A percentile compares a stretch with the other conserved stretches of the same genome.
These are phyloP conservation scores for Coffea eugenioides DNA, from an alignment of 257 asterid genomes.

Conservation along the genomic window DNA sequence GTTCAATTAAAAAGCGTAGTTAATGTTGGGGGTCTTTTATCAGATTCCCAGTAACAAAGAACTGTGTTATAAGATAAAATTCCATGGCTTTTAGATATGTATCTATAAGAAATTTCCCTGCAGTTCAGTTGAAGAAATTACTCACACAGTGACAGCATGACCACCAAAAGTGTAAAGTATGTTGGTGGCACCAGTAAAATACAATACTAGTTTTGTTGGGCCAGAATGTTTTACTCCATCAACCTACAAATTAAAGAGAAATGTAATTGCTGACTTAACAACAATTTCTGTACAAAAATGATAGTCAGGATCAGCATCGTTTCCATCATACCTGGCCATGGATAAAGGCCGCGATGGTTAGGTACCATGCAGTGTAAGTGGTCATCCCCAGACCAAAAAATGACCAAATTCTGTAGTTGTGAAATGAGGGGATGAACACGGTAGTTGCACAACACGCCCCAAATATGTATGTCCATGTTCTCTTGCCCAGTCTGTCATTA, in stretches of 20 bases:
- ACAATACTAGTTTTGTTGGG: constrained; percentile 57
- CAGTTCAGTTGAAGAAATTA: constrained; percentile 14
- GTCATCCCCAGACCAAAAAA: constrained; percentile 87
- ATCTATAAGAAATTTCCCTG: background rate
- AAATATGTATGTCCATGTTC: constrained; percentile 92
- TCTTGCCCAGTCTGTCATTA: constrained; percentile 72
- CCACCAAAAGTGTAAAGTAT: constrained; percentile 89
- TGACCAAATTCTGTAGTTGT: constrained; percentile 90
- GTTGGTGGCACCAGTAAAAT: constrained; percentile 93
- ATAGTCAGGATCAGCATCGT: background rate
- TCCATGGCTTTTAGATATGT: background rate
- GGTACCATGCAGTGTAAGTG: constrained; percentile 89
- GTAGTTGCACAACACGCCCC: constrained; percentile 95
- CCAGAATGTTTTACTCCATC: constrained; percentile 62
- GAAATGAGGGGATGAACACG: constrained; percentile 81
- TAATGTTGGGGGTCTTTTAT: background rate
- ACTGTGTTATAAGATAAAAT: background rate
- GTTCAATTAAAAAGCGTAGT: too few species aligned
- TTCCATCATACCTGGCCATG: constrained; percentile 68
- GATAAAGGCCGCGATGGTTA: constrained; percentile 59
- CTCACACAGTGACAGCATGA: constrained; percentile 89
- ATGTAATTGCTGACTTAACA: background rate
- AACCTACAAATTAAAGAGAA: constrained; percentile 30
- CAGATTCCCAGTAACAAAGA: background rate
- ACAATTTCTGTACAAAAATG: background rate